Percentiles rank a stretch among this genome's conserved stretches.
Conservation (phyloP, 2,329 filamentous ascomycete genomes). For the Colletotrichum kahawae region DNA sequence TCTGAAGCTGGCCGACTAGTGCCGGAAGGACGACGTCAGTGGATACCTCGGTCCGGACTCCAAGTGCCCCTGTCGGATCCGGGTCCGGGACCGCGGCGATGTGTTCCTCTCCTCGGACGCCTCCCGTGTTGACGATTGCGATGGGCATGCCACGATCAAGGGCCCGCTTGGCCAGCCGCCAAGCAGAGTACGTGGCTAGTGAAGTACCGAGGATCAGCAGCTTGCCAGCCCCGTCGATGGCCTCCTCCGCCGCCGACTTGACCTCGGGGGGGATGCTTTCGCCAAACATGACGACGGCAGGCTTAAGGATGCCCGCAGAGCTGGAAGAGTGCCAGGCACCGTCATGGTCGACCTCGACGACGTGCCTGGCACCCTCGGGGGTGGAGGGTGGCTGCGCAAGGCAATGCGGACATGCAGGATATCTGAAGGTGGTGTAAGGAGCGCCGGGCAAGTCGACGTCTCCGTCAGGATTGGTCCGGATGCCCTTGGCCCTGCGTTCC, state of each 20-base stretch:
- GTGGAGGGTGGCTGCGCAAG: conserved; percentile 65
- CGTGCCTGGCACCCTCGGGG: conserved; percentile 57
- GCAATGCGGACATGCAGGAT: conserved; percentile 87
- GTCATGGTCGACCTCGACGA: conserved; percentile 75
- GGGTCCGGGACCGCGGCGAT: conserved; percentile 67
- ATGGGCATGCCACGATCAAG: conserved; percentile 84
- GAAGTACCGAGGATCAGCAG: conserved; percentile 87
- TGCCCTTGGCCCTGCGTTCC: conserved; percentile 69
- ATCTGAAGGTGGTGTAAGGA: conserved; percentile 88
- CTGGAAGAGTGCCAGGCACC: conserved; percentile 75
- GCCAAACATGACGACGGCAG: conserved; percentile 95
- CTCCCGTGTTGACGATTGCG: conserved; percentile 87
- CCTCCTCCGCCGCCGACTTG: conserved; percentile 78
- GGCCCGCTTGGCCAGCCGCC: conserved; percentile 84
- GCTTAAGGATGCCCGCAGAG: conserved; percentile 84
- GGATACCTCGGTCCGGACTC: conserved; percentile 61
- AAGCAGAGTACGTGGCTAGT: conserved; percentile 93
- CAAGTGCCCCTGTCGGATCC: conserved; percentile 53
- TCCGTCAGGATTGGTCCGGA: conserved; percentile 91
- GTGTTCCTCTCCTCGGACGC: conserved; percentile 77
- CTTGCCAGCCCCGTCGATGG: conserved; percentile 76
- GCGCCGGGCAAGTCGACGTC: conserved; percentile 90
- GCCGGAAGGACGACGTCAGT: conserved; percentile 63
- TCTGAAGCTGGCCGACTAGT: conserved; percentile 57
- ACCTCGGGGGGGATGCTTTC: conserved; percentile 77